Evolutionary conservation across 495 filamentous ascomycete genomes (phyloP).

Genomic region (Trichoderma erinaceum): DNA sequence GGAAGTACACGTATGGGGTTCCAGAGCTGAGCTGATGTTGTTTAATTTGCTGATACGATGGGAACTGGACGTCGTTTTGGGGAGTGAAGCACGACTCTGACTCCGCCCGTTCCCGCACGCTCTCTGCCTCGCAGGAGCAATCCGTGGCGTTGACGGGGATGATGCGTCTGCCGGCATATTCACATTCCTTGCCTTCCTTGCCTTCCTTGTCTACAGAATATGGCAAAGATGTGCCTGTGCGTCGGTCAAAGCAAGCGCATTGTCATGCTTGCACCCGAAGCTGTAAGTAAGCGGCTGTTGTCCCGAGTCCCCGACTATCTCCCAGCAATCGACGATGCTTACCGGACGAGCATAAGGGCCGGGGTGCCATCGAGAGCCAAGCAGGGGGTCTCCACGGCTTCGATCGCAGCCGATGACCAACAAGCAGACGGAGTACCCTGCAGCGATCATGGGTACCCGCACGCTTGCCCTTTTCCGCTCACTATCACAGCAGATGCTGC

Average conservation of each 20-base stretch:
- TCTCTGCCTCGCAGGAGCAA: background rate
- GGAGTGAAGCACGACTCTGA: background rate
- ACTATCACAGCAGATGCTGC: background rate
- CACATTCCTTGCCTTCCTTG: too few species aligned
- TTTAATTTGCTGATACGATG: background rate
- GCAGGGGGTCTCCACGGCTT: background rate
- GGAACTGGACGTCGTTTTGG: background rate
- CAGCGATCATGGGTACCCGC: background rate
- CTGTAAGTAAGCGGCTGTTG: background rate
- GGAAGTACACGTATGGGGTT: background rate
- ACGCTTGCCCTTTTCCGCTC: background rate
- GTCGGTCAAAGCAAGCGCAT: background rate
- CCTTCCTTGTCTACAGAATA: too few species aligned
- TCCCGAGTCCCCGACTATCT: too few species aligned
- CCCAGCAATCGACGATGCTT: too few species aligned
- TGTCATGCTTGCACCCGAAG: background rate
- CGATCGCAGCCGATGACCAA: background rate
- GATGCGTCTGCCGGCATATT: too few species aligned
- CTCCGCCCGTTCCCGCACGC: background rate
- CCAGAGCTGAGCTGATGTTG: background rate
- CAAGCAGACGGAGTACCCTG: background rate
- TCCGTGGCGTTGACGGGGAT: too few species aligned
- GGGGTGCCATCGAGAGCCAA: too few species aligned
- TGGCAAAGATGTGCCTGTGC: too few species aligned
- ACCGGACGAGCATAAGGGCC: too few species aligned